These are phyloP conservation scores for Kurtzmaniella cleridarum DNA, from an alignment of 805 yeast species.

Conservation along the genomic window DNA sequence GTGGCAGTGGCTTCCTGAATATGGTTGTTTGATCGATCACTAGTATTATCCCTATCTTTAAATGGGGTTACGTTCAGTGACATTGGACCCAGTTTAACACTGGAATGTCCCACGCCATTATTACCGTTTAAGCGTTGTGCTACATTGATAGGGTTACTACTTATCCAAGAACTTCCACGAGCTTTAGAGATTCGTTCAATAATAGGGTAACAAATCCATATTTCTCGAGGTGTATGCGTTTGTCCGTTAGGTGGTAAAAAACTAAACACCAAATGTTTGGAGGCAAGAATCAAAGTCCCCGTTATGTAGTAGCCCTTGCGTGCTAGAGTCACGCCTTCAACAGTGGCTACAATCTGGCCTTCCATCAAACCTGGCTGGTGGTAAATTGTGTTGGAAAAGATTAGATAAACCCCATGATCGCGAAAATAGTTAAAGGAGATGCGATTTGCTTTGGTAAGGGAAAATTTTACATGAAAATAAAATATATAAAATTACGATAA, in stretches of 20 bases:
- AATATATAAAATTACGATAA: too few relatives aligned
- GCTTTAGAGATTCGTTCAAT: conserved; percentile 57
- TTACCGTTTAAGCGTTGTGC: too few relatives aligned
- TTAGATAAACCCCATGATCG: neutral
- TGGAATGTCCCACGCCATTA: too few relatives aligned
- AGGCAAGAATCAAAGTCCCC: conserved; percentile 34
- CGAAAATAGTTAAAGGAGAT: neutral
- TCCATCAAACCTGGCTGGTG: conserved; percentile 18
- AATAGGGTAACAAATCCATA: conserved; percentile 91
- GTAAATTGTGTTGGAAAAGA: neutral
- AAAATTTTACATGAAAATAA: too few relatives aligned
- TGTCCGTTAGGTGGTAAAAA: conserved; percentile 12
- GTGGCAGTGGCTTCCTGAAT: too few relatives aligned
- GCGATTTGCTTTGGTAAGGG: too few relatives aligned
- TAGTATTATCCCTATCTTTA: too few relatives aligned
- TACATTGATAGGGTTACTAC: conserved; percentile 7
- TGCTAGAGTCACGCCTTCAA: conserved; percentile 33
- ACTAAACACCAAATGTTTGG: conserved; percentile 35
- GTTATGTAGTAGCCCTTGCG: conserved; percentile 32
- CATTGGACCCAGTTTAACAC: too few relatives aligned
- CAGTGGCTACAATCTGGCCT: conserved; percentile 19
- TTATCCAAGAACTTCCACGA: conserved; percentile 46
- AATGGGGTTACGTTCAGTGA: too few relatives aligned
- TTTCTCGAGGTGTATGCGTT: conserved; percentile 43
- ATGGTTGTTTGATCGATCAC: too few relatives aligned